These are phyloP conservation scores for Neocallimastix lanati DNA, from an alignment of 192 early-diverging fungal species.

Conservation along the genomic window DNA sequence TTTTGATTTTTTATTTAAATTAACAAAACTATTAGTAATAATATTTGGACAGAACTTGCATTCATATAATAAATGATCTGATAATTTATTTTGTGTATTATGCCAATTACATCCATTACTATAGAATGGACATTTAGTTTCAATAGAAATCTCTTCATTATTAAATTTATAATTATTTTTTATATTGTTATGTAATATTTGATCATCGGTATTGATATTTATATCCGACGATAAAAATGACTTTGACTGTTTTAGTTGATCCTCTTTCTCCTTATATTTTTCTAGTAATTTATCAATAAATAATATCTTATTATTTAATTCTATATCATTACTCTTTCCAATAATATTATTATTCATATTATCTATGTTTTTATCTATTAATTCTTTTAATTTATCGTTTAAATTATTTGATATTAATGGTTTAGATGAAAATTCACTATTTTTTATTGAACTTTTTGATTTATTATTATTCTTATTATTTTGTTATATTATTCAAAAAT, in stretches of 20 bases:
- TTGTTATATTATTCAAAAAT: too few species aligned
- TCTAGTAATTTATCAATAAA: not conserved
- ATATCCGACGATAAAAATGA: not conserved
- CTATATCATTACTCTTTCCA: not conserved
- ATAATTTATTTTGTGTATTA: not conserved
- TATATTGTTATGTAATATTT: not conserved
- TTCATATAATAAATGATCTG: not conserved
- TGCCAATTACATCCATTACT: not conserved
- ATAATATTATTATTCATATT: not conserved
- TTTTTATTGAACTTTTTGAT: too few species aligned
- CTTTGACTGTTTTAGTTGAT: not conserved
- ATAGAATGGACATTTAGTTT: not conserved
- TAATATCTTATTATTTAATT: not conserved
- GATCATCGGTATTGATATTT: not conserved
- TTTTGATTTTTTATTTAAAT: too few species aligned
- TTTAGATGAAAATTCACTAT: too few species aligned
- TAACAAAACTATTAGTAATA: not conserved
- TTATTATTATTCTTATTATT: too few species aligned
- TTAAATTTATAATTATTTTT: not conserved
- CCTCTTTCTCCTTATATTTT: not conserved
- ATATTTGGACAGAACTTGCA: not conserved
- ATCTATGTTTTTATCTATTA: not conserved
- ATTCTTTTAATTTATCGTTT: not conserved
- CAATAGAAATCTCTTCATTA: not conserved
- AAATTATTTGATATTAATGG: not conserved